Evolutionary conservation across 208 protist species (phyloP), one percentile per base, ranked within the genome.

Genomic region (Crithidia bombi): DNA sequence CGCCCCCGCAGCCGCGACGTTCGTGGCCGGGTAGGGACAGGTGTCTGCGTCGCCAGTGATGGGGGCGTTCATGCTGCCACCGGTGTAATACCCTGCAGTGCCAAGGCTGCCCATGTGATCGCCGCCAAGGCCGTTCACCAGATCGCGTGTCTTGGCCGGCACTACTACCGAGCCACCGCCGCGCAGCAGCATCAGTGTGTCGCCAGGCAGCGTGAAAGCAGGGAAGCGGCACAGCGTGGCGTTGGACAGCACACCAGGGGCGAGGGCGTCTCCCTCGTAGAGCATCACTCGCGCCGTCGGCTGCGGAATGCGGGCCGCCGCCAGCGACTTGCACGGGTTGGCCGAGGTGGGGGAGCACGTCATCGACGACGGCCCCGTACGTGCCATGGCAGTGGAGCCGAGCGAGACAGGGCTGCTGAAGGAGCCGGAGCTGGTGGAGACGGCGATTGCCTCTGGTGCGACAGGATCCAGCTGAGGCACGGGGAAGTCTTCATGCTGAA

Each of bases 251-350:
- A 91, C 76, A 5, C 85, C 85, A 3, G 78, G 76, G 1, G 72
- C 54, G 26, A 91, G 69, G n/a, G 65, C 69, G 68, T 91, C 85
- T 10, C 74, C 82, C 44, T 91, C 85, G 71, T 86, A 73, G 19
- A 91, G 75, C 56, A 87, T 71, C 39, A 87, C 73, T 30, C 73
- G 72, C 32, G 65, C 79, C 26, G 74, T 65, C 26, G 68, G 75
- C 32, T 73, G 74, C 47, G 62, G 80, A 7, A 67, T 41, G 14
- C 58, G 41, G n/a, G n/a, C n/a, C 1, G 56, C 30, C 5, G 67
- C 47, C 56, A 73, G 63, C 15, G 25, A 23, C 21, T 51, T 49
- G 12, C 36, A 17, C 28, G 58, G 41, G 4, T 55, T 52, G 14
- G 66, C 52, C 2, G 76, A 66, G 23, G 61, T 49, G 19, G 71